Percentiles rank a stretch among this genome's conserved stretches.
Evolutionary conservation across 306 rosid species (phyloP).

Genomic region (Quercus glauca): DNA sequence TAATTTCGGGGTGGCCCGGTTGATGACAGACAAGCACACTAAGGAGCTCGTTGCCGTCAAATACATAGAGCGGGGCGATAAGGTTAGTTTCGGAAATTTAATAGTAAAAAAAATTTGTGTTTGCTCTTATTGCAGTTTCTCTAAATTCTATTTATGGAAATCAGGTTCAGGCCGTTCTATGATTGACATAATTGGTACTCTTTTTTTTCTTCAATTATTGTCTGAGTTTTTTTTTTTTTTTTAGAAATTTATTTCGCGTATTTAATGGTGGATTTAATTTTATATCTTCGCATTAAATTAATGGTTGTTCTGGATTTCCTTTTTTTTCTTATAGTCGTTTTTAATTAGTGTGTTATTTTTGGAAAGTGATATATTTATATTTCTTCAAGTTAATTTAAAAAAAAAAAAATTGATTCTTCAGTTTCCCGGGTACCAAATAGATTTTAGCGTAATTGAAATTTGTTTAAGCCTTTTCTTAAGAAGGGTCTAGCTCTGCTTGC

Average conservation of each 20-base stretch:
- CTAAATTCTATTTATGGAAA: constrained; percentile 10
- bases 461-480: neutral
- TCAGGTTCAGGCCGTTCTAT: neutral
- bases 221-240: neutral
- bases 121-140: neutral
- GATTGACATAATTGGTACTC: neutral
- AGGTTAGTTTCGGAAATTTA: constrained; percentile 43
- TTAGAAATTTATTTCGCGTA: neutral
- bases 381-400: too few relatives aligned
- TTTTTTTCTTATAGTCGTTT: neutral
- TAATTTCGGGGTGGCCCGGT: constrained; percentile 84
- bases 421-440: neutral
- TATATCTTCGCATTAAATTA: neutral
- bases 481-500: neutral
- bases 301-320: neutral
- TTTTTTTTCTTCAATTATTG: neutral
- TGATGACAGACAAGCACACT: constrained; percentile 83
- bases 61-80: constrained; percentile 87
- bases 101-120: neutral
- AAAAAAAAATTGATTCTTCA: neutral
- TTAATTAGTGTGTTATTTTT: neutral
- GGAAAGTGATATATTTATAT: neutral
- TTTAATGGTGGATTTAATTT: neutral
- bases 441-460: neutral
- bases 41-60: constrained; percentile 89